Evolutionary conservation across 1,284 basidiomycete genomes (phyloP), one percentile per base, ranked within the genome.

Genomic region (Trichosporon sp.): DNA sequence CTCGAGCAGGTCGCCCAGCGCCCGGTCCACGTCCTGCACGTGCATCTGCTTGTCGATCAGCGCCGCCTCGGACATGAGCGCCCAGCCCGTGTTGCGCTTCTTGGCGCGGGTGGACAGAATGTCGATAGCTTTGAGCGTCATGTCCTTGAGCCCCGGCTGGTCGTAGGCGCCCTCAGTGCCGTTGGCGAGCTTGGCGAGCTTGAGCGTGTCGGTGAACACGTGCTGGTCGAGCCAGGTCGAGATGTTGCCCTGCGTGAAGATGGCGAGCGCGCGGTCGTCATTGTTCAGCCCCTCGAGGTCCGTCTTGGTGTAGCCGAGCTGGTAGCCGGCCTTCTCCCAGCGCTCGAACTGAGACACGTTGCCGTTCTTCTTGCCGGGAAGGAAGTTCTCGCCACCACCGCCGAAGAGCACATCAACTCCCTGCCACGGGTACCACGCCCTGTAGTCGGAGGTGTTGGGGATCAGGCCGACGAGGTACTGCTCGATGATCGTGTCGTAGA

Each of bases 1-100:
- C 76, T 86, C 85, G 68, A 85, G 81, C 7, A 85, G 78, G 64
- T 86, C 85, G 11, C 84, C 85, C 16, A 85, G 79, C 10, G 84
- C 84, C 19, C 84, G 82, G 70, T 84, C 81, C 59, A 84, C 80
- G 71, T 84, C 82, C 68, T 81, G 79, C 14, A 79, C 80, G 78
- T 85, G 83, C 78, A 83, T 81, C 78, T 83, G 77, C 77, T 85
- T 85, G 80, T 85, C 85, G 67, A 81, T 80, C 7, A 81, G 76
- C 7, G 85, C 85, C 16, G 85, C 85, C 76, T 86, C 85, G 43
- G 79, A 80, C 83, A 86, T 84, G 67, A 85, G 76, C 70, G 84
- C 78, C 76, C 80, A 86, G 7, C 82, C 82, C 40, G 81, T 82
- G 72, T 77, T 78, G 54, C 80, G 78, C 67, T 75, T 74, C 77